phyloP scores from a whole-genome alignment of 129 eudicot species.

The Calendula officinalis region DNA sequence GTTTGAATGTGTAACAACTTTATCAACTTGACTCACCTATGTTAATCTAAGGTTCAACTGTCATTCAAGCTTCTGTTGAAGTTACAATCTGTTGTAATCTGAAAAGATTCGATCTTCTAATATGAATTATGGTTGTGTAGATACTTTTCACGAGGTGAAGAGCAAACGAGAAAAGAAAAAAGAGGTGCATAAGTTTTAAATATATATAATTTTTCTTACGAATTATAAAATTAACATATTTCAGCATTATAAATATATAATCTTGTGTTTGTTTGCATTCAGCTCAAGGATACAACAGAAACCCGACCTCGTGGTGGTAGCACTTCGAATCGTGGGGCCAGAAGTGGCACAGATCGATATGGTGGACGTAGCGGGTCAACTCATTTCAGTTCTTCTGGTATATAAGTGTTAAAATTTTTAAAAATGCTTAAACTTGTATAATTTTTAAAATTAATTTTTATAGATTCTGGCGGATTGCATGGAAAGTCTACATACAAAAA shows the following conservation, averaged over 20 bases:
- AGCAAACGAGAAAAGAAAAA: conserved; percentile 97
- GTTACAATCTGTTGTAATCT: conserved; percentile 25
- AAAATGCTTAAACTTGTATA: background rate
- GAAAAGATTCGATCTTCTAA: conserved; percentile 15
- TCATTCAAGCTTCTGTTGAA: background rate
- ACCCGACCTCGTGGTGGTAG: conserved; percentile 57
- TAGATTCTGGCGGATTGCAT: conserved; percentile 56
- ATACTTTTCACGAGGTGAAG: conserved; percentile 94
- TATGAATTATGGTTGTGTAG: conserved; percentile 39
- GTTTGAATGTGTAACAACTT: background rate
- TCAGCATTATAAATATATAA: background rate
- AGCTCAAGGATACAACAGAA: conserved; percentile 74
- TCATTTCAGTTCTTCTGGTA: conserved; percentile 60
- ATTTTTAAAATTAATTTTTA: conserved; percentile 2
- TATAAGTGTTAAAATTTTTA: background rate
- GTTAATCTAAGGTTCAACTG: background rate
- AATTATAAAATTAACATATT: background rate
- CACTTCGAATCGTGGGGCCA: conserved; percentile 52
- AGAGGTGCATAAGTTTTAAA: conserved; percentile 47
- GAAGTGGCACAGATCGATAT: conserved; percentile 58
- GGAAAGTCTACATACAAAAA: conserved; percentile 50
- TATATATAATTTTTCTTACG: background rate
- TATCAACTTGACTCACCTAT: background rate
- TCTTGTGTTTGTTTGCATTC: conserved; percentile 25
- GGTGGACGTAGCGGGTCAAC: conserved; percentile 45